Conservation (phyloP, 768 basidiomycete genomes). For the Naematelia encephala region DNA sequence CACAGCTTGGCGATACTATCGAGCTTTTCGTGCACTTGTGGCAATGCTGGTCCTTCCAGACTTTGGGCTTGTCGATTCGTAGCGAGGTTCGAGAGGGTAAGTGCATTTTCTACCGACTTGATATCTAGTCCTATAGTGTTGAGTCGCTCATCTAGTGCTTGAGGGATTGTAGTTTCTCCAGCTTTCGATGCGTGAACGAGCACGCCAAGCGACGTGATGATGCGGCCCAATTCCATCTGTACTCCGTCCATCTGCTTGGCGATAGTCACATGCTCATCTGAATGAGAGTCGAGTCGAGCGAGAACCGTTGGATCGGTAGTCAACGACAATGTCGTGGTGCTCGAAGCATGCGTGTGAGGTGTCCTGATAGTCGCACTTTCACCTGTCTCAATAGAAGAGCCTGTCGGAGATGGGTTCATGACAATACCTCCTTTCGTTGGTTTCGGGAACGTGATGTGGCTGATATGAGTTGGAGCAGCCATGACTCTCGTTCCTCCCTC, state of each 20-base stretch:
- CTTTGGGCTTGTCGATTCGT: neutral
- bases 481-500: slow-evolving; percentile 2
- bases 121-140: slow-evolving; percentile 33
- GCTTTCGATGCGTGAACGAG: slow-evolving; percentile 8
- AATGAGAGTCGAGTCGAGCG: slow-evolving; percentile 32
- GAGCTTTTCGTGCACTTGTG: slow-evolving; percentile 36
- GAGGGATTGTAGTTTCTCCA: neutral
- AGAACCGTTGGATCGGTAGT: slow-evolving; percentile 23
- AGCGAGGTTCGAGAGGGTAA: slow-evolving; percentile 29
- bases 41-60: slow-evolving; percentile 1
- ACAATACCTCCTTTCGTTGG: slow-evolving; percentile 13
- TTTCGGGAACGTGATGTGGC: slow-evolving; percentile 42
- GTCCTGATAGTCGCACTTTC: slow-evolving; percentile 12
- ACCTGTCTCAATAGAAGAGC: slow-evolving; percentile 15
- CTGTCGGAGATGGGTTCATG: slow-evolving; percentile 5
- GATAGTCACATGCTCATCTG: slow-evolving; percentile 24
- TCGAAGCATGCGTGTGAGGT: slow-evolving; percentile 7
- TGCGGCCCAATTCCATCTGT: slow-evolving; percentile 20
- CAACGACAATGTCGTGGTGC: slow-evolving; percentile 2
- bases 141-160: slow-evolving; percentile 24
- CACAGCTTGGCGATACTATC: slow-evolving; percentile 39
- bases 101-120: slow-evolving; percentile 38
- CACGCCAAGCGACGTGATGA: slow-evolving; percentile 21
- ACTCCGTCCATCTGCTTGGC: slow-evolving; percentile 30
- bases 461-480: slow-evolving; percentile 32